Base-by-base conservation (phyloP, 2,329 filamentous ascomycete genomes). In the Neonectria hederae region DNA sequence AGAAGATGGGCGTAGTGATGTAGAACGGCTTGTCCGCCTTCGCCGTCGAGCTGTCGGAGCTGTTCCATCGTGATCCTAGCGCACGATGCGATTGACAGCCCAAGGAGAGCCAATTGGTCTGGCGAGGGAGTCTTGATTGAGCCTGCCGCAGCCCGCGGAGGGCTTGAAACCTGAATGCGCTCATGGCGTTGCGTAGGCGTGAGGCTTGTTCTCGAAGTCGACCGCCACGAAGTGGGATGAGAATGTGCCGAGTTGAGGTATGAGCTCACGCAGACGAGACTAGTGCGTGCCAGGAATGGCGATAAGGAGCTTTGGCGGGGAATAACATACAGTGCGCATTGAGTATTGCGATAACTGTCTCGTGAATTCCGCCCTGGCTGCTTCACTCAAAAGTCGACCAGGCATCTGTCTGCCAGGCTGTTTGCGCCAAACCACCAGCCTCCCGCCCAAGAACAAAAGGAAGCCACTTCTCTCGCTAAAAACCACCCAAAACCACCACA, bases 1-100 rank as follows among this genome's bases (percentile, higher is more conserved):
- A 99, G 83, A 98, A 99, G 63, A 99, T 99, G 2, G 96, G 96
- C 9, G 94, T 97, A 5, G 96, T 98, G 74, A 97, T 85, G 83
- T 98, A 99, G 83, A 91, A 97, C 9, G 95, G 94, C 82, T 98
- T 98, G 65, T 75, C 70, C 24, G 60, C 40, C 38, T 56, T 45
- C 54, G 54, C 22, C 46, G 63, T 59, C 3, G 73, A 72, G 71
- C 69, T 75, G 49, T 70, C 64, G 14, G 76, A 76, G 73, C 76
- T 78, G 62, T 65, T 76, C 74, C 76, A 79, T 63, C 76, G 76
- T 21, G 64, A 67, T 56, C 68, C 59, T 7, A 66, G 60, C 21
- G 62, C 58, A 38, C 65, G 65, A 35, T 68, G 70, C 32, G 67
- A 60, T 59, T 66, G 72, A 65, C 75, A 79, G 62, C 72, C 69